Evolutionary conservation across 192 early-diverging fungal species (phyloP).

Genomic region (Backusella luteola): DNA sequence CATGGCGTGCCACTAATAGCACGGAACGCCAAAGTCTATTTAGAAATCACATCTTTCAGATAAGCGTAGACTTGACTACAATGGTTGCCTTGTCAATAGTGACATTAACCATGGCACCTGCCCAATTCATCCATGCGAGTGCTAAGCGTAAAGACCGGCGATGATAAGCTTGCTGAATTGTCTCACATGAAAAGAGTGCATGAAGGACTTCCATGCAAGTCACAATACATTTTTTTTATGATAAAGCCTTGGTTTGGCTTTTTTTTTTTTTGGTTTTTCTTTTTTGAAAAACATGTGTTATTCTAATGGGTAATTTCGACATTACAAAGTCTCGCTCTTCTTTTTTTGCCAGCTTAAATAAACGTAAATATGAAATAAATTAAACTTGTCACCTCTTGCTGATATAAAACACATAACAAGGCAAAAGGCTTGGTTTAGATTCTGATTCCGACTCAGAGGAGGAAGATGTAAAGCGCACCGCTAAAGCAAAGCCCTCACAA

Average conservation of each 20-base stretch:
- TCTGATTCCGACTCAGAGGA: not conserved
- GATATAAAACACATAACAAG: not conserved
- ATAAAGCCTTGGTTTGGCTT: not conserved
- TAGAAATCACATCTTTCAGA: too few relatives aligned
- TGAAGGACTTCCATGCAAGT: not conserved
- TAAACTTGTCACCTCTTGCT: not conserved
- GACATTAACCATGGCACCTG: too few relatives aligned
- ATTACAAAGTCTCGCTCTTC: conserved; percentile 3
- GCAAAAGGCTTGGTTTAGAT: not conserved
- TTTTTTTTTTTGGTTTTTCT: not conserved
- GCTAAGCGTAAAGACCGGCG: too few relatives aligned
- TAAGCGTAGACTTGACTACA: too few relatives aligned
- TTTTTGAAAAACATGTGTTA: not conserved
- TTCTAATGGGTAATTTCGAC: conserved; percentile 26
- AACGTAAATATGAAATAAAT: conserved; percentile 10
- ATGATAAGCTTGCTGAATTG: too few relatives aligned
- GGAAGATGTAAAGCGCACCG: not conserved
- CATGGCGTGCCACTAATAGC: too few relatives aligned
- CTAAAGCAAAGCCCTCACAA: not conserved
- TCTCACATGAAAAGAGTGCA: too few relatives aligned
- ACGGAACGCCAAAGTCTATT: too few relatives aligned
- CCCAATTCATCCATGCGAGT: too few relatives aligned
- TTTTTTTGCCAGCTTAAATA: conserved; percentile 4
- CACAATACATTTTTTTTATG: not conserved
- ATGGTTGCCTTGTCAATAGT: too few relatives aligned